phyloP scores from a whole-genome alignment of 495 filamentous ascomycete species.

The Hypoxylon fuscum region DNA sequence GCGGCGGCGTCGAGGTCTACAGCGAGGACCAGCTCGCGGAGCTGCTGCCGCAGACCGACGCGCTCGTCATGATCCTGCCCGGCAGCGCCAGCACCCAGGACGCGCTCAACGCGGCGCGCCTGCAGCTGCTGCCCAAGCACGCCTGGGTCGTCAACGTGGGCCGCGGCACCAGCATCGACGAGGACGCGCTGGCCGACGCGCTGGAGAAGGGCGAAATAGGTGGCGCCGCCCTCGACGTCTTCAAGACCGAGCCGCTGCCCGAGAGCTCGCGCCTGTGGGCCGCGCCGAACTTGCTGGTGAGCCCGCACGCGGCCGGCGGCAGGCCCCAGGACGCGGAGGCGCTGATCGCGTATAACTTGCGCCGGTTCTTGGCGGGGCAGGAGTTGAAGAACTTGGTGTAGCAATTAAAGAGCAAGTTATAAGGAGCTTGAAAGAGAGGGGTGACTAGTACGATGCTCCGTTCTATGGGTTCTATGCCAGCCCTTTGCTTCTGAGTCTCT shows the following conservation, averaged over 20 bases:
- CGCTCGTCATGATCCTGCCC: constrained; percentile 80
- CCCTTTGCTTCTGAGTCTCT: too few species aligned
- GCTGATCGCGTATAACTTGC: constrained; percentile 63
- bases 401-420: constrained; percentile 35
- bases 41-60: constrained; percentile 72
- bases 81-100: constrained; percentile 71
- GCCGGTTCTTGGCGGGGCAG: constrained; percentile 62
- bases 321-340: constrained; percentile 62
- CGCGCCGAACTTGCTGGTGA: constrained; percentile 51
- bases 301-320: constrained; percentile 60
- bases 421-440: too few species aligned
- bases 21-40: constrained; percentile 58
- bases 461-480: too few species aligned
- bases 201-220: constrained; percentile 72
- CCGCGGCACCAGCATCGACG: constrained; percentile 80
- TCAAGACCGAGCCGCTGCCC: constrained; percentile 74
- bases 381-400: constrained; percentile 60
- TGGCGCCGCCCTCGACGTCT: constrained; percentile 80
- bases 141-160: constrained; percentile 86
- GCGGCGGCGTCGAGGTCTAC: constrained; percentile 63
- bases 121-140: constrained; percentile 78
- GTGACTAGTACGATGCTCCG: too few species aligned
- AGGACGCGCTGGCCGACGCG: constrained; percentile 78
- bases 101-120: constrained; percentile 71
- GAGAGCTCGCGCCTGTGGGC: constrained; percentile 49